Evolutionary conservation across 2,329 filamentous ascomycete genomes (phyloP).

Genomic region (Colletotrichum sp.): DNA sequence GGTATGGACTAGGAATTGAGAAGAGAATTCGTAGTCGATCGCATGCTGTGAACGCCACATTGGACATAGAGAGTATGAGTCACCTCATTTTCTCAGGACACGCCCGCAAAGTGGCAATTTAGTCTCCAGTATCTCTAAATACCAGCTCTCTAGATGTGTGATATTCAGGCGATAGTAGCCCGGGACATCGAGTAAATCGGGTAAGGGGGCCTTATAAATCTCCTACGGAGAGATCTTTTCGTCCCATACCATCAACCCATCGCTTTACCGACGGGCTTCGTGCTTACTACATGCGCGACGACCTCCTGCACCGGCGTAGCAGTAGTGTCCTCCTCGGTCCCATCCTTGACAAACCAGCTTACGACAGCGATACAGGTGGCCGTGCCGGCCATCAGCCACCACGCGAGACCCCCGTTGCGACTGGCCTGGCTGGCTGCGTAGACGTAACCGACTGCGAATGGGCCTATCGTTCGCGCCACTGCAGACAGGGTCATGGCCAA

Average conservation of each 20-base stretch:
- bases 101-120: neutral
- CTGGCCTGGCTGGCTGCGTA: neutral
- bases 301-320: neutral
- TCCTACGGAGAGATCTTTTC: neutral
- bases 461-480: neutral
- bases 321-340: neutral
- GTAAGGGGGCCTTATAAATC: neutral
- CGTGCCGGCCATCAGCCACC: neutral
- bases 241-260: neutral
- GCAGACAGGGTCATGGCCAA: neutral
- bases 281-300: neutral
- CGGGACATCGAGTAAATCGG: neutral
- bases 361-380: neutral
- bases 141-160: neutral
- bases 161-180: neutral
- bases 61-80: neutral
- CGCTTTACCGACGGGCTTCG: neutral
- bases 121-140: neutral
- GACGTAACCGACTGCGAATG: neutral
- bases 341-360: neutral
- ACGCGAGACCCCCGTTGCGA: neutral
- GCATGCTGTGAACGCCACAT: neutral
- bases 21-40: neutral
- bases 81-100: neutral
- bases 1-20: neutral